Conservation (phyloP, 2,329 filamentous ascomycete genomes). For the Verruconis gallopava region DNA sequence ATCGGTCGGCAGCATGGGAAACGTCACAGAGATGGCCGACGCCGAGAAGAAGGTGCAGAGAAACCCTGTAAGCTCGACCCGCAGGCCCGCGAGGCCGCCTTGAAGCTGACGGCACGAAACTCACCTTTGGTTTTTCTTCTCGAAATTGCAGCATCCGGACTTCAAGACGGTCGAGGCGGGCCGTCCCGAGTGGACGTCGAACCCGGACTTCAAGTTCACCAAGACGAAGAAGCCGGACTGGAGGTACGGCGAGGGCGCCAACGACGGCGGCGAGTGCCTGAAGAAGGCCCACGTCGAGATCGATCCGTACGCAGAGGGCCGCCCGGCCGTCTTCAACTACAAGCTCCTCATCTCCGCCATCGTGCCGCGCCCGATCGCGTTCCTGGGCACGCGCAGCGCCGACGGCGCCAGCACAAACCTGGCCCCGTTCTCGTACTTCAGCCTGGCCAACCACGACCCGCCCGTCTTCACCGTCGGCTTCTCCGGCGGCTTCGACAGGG, state of each 20-base stretch:
- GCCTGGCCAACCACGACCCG: conserved; percentile 73
- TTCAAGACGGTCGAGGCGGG: conserved; percentile 60
- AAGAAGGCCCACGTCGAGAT: conserved; percentile 58
- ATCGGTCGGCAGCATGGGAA: too few species aligned
- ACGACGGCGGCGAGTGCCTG: conserved; percentile 38
- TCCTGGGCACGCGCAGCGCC: conserved; percentile 43
- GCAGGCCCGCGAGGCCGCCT: too few species aligned
- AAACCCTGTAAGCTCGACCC: conserved; percentile 35
- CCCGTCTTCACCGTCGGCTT: conserved; percentile 63
- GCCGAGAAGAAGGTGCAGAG: conserved; percentile 38
- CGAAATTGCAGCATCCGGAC: conserved; percentile 54
- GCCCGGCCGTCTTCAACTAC: conserved; percentile 65
- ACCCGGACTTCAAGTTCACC: conserved; percentile 40
- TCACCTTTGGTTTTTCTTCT: too few species aligned
- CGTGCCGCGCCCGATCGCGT: conserved; percentile 67
- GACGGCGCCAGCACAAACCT: conserved; percentile 58
- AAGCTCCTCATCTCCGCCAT: conserved; percentile 79
- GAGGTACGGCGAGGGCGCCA: conserved; percentile 53
- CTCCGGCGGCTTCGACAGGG: conserved; percentile 40
- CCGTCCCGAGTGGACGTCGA: conserved; percentile 46
- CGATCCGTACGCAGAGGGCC: conserved; percentile 61
- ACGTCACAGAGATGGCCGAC: conserved; percentile 24
- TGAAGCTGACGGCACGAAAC: too few species aligned
- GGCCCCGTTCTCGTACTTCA: conserved; percentile 79
- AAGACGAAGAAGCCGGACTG: conserved; percentile 54